Conservation (phyloP, 208 protist genomes). For the Acanthamoeba polyphaga region DNA sequence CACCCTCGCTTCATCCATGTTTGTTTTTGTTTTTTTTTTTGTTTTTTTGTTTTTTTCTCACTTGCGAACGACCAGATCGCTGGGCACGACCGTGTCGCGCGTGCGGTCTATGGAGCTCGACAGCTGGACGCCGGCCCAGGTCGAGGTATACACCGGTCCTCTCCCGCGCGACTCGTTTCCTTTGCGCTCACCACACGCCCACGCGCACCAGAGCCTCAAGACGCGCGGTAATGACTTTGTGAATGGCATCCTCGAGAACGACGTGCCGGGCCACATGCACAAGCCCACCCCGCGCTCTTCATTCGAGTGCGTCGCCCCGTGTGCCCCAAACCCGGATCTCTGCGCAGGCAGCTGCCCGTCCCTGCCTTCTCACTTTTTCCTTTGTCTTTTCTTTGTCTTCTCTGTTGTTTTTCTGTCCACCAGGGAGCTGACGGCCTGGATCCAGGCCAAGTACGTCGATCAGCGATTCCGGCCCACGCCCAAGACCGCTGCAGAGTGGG, state of each 20-base stretch:
- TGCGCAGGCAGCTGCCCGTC: no score
- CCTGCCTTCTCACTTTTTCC: background rate
- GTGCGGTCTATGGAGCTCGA: constrained; percentile 22
- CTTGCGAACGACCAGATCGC: background rate
- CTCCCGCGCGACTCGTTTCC: background rate
- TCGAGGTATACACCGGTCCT: background rate
- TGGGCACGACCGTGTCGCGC: background rate
- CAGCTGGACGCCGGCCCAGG: background rate
- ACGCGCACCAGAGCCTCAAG: background rate
- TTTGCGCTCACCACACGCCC: background rate
- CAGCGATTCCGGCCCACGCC: constrained; percentile 44
- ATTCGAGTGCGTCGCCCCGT: background rate
- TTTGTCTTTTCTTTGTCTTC: background rate
- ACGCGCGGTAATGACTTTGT: constrained; percentile 49
- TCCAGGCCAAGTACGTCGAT: constrained; percentile 52
- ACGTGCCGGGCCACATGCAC: background rate
- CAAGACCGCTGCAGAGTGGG: constrained; percentile 1
- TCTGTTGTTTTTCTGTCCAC: background rate
- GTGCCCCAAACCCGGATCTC: no score
- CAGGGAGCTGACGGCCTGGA: constrained; percentile 42
- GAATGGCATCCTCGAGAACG: constrained; percentile 1
- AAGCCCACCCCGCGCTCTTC: constrained; percentile 17
- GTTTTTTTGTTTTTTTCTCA: background rate
- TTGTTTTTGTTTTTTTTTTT: background rate
- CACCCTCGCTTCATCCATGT: background rate